Percentiles rank a stretch among this genome's conserved stretches.
Conservation (phyloP, 345 rosid species). For the Raphanus raphanistrum region DNA sequence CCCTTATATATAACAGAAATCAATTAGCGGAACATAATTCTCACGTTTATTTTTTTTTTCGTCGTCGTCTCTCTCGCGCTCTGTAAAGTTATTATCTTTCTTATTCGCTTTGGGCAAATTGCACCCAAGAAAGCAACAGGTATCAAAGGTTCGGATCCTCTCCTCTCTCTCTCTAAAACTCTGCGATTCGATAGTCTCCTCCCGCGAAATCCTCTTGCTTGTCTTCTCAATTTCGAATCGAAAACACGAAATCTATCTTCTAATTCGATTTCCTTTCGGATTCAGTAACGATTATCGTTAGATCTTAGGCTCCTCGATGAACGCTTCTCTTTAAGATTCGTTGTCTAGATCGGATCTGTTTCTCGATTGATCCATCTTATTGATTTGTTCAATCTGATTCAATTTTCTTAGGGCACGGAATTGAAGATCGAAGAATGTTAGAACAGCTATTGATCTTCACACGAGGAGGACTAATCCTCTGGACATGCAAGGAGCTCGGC, state of each 20-base stretch:
- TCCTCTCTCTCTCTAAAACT: not conserved
- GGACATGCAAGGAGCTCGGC: constrained; percentile 96
- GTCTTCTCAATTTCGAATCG: not conserved
- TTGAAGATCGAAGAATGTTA: constrained; percentile 62
- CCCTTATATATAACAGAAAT: not conserved
- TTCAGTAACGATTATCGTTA: not conserved
- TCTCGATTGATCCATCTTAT: not conserved
- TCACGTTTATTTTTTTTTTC: not conserved
- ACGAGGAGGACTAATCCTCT: constrained; percentile 94
- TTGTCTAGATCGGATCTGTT: not conserved
- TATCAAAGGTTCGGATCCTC: constrained; percentile 30
- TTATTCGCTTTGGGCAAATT: not conserved
- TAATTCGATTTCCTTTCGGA: not conserved
- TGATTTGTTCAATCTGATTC: not conserved
- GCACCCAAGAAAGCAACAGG: constrained; percentile 6
- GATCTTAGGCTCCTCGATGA: not conserved
- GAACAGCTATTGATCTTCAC: constrained; percentile 94
- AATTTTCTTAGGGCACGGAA: constrained; percentile 36
- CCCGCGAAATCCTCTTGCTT: not conserved
- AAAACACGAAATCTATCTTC: constrained; percentile 10
- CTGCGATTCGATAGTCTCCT: not conserved
- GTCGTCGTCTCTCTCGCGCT: not conserved
- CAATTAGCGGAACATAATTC: not conserved
- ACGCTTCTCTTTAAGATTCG: not conserved
- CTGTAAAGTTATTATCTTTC: not conserved